Base-by-base conservation (phyloP, 129 eudicot species). In the Pseudognaphalium luteoalbum region DNA sequence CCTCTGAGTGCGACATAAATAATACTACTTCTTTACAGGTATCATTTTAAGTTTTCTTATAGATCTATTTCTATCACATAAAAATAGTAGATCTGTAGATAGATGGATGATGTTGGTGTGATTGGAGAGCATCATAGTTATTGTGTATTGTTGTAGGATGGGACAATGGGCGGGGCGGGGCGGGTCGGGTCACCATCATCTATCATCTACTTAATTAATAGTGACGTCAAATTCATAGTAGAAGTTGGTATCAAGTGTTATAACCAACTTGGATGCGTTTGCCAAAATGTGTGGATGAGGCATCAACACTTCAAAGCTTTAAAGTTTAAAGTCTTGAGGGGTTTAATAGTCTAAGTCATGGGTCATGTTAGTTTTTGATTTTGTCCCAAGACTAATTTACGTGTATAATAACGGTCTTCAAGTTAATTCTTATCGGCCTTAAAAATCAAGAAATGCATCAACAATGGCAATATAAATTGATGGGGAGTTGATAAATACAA, bases 141-240 rank as follows among this genome's bases (percentile, higher is more conserved):
- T 75, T 75, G 62, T 32, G 65, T 64, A 75, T 52, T 51, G 72
- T 64, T 75, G 79, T 65, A 64, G 64, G 79, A 65, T 75, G 79
- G 15, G 63, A 75, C 65, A 37, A 75, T 8, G 28, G 28, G 0
- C 28, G 28, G 28, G 28, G 0, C 62, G 65, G 28, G 28, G 0
- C 28, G 28, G 28, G 28, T 25, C 62, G 65, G 79, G 71, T 50
- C 65, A 19, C 62, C 72, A 64, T 21, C 72, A 50, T n/a, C n/a
- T n/a, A n/a, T n/a, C n/a, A n/a, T n/a, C n/a, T 33, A 56, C 33
- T 32, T 56, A 47, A 2, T 72, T 47, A 44, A 4, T 34, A 6
- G 5, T 14, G n/a, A 47, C 1, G n/a, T 1, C 17, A 47, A 47
- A 14, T 47, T 47, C 54, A 47, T 41, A 41, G 9, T 41, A 41